Conservation (phyloP, 306 rosid species). For the Quercus robur region DNA sequence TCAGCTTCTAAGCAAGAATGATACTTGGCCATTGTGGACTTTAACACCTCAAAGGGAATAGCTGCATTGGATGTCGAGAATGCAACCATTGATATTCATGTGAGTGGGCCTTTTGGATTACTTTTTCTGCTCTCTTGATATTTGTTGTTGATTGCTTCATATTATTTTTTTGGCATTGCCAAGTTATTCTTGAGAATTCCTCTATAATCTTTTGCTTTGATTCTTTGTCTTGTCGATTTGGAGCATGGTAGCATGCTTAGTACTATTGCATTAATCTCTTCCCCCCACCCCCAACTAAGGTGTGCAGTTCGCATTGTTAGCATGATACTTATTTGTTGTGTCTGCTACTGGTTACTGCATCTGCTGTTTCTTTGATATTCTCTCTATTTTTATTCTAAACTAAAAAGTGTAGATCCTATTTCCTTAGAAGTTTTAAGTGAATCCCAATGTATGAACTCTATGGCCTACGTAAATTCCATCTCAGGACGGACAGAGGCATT, state of each 20-base stretch:
- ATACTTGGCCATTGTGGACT: slow-evolving; percentile 74
- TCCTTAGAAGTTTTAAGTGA: not conserved
- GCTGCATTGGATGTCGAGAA: slow-evolving; percentile 14
- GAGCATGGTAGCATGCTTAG: not conserved
- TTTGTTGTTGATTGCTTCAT: slow-evolving; percentile 10
- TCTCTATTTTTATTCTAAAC: not conserved
- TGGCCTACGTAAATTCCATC: not conserved
- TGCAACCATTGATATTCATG: slow-evolving; percentile 21
- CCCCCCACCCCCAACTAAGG: not conserved
- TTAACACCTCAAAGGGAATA: slow-evolving; percentile 42
- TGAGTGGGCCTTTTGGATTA: slow-evolving; percentile 22
- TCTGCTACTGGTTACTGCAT: not conserved
- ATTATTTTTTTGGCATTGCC: not conserved
- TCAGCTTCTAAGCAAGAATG: slow-evolving; percentile 57
- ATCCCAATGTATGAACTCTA: not conserved
- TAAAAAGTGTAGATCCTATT: not conserved
- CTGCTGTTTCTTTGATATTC: not conserved
- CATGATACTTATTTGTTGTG: not conserved
- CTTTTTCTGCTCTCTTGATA: slow-evolving; percentile 5
- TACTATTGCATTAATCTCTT: not conserved
- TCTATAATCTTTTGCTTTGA: not conserved
- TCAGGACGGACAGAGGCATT: not conserved
- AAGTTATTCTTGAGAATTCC: not conserved
- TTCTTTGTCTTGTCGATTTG: not conserved
- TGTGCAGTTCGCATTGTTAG: not conserved